phyloP scores from a whole-genome alignment of 139 green algal species.

The Coccomyxa sp. region DNA sequence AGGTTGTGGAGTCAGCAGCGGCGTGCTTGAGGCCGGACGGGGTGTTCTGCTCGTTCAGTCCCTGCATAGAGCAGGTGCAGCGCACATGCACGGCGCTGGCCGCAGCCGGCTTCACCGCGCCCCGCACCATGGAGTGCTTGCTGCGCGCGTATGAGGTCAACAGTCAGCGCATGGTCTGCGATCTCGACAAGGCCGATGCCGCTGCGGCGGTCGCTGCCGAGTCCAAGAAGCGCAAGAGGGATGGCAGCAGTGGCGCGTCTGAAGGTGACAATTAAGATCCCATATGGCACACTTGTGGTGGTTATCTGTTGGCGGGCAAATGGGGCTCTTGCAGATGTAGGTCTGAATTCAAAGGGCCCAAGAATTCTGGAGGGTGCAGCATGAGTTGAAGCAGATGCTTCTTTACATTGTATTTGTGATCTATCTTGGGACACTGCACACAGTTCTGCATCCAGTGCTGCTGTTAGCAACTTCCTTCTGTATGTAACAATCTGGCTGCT shows the following conservation, averaged over 20 bases:
- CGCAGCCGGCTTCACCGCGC: slow-evolving; percentile 54
- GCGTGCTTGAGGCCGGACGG: slow-evolving; percentile 63
- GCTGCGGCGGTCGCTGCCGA: neutral
- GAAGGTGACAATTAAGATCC: too few species aligned
- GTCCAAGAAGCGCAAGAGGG: too few species aligned
- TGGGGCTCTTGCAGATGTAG: neutral
- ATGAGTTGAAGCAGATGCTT: too few species aligned
- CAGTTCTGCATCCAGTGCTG: too few species aligned
- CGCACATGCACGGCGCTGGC: slow-evolving; percentile 65
- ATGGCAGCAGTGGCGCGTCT: too few species aligned
- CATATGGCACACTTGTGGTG: neutral
- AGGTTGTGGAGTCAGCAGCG: slow-evolving; percentile 26
- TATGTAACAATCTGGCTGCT: too few species aligned
- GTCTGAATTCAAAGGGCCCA: too few species aligned
- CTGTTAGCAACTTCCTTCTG: too few species aligned
- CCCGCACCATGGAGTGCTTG: slow-evolving; percentile 78
- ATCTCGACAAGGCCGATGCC: slow-evolving; percentile 4
- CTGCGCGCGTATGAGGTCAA: slow-evolving; percentile 78
- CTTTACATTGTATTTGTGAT: too few species aligned
- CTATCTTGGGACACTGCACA: too few species aligned
- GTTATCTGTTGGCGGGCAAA: neutral
- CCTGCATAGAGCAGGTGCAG: slow-evolving; percentile 99
- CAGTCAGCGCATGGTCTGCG: slow-evolving; percentile 5
- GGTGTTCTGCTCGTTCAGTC: slow-evolving; percentile 91
- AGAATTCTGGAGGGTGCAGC: too few species aligned